Conservation (phyloP, 371 early-diverging fungal genomes). For the Lichtheimia hyalospora region DNA sequence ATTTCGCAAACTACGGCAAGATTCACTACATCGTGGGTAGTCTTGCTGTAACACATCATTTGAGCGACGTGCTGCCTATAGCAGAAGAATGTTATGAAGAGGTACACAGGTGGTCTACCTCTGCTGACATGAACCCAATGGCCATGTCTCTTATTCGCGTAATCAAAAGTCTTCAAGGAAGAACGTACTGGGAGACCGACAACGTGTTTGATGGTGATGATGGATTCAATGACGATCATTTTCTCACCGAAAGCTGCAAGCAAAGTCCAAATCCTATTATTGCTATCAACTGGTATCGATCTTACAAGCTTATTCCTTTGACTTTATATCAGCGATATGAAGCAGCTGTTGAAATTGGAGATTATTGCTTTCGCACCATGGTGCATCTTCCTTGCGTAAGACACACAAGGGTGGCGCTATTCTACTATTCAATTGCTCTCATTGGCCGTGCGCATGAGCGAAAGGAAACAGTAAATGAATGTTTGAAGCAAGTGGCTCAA, state of each 20-base stretch:
- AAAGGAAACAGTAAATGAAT: slow-evolving; percentile 6
- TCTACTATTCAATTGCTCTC: slow-evolving; percentile 34
- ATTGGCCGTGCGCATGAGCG: slow-evolving; percentile 22
- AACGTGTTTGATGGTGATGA: slow-evolving; percentile 45
- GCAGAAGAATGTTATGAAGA: slow-evolving; percentile 40
- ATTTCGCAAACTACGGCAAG: slow-evolving; percentile 31
- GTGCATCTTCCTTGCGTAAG: slow-evolving; percentile 36
- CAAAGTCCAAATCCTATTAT: slow-evolving; percentile 29
- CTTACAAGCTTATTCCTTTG: slow-evolving; percentile 35
- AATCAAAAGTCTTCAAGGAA: slow-evolving; percentile 41
- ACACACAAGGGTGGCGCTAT: slow-evolving; percentile 32
- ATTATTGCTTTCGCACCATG: slow-evolving; percentile 15
- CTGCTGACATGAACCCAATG: slow-evolving; percentile 26
- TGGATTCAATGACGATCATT: slow-evolving; percentile 40
- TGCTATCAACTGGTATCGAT: slow-evolving; percentile 37
- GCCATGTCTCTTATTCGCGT: slow-evolving; percentile 39
- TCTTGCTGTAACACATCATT: slow-evolving; percentile 20
- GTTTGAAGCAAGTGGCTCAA: slow-evolving; percentile 17
- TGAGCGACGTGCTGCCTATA: slow-evolving; percentile 22
- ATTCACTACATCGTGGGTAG: slow-evolving; percentile 23
- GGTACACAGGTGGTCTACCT: slow-evolving; percentile 35
- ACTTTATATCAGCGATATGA: slow-evolving; percentile 42
- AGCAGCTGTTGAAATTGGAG: slow-evolving; percentile 31
- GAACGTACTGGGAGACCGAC: slow-evolving; percentile 22
- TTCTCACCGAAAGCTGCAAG: slow-evolving; percentile 32